Evolutionary conservation across 129 eudicot species (phyloP).

Genomic region (sunflower (Helianthus annuus)): HanXRQr2.0-SUNRISE NC_035439.2:103955385-103955884

Average conservation of each 20-base stretch:
- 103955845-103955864: conserved; percentile 30
- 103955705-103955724: conserved; percentile 27
- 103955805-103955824: conserved; percentile 38
- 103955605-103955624: conserved; percentile 22
- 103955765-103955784: conserved; percentile 40
- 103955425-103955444: conserved; percentile 24
- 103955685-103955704: conserved; percentile 41
- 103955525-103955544: conserved; percentile 47
- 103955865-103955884: conserved; percentile 45
- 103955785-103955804: conserved; percentile 56
- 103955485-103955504: conserved; percentile 36
- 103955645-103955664: conserved; percentile 22
- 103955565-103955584: conserved; percentile 32
- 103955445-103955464: conserved; percentile 23
- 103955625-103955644: conserved; percentile 51
- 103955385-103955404: conserved; percentile 43
- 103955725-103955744: conserved; percentile 23
- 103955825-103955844: conserved; percentile 31
- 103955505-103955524: conserved; percentile 38
- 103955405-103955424: conserved; percentile 38
- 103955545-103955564: conserved; percentile 29
- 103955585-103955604: conserved; percentile 2
- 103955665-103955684: conserved; percentile 30
- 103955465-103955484: conserved; percentile 30
- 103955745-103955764: conserved; percentile 32